Percentiles rank a stretch among this genome's conserved stretches.
phyloP scores from a whole-genome alignment of 495 filamentous ascomycete species.

The Tuber aestivum region DNA sequence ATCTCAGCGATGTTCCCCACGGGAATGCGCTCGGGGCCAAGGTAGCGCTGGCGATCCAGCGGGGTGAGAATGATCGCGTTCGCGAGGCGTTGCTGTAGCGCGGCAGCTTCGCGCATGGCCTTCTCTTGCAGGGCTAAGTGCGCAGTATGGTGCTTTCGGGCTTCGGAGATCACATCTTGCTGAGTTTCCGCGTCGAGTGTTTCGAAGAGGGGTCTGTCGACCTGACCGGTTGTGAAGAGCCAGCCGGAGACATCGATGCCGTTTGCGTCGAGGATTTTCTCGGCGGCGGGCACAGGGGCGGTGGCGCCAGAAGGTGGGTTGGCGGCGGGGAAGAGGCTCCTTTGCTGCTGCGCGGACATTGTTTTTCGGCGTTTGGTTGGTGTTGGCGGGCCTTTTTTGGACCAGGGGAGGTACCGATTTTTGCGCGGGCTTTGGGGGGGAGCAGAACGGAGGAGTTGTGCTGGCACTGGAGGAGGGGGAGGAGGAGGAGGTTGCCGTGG shows the following conservation, averaged over 20 bases:
- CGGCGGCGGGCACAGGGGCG: neutral
- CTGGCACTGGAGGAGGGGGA: conserved; percentile 9
- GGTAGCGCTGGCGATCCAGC: conserved; percentile 9
- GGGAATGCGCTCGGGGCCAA: neutral
- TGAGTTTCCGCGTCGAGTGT: conserved; percentile 14
- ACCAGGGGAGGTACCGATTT: conserved; percentile 2
- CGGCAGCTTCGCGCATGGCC: conserved; percentile 10
- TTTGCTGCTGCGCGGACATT: conserved; percentile 9
- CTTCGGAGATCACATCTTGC: conserved; percentile 17
- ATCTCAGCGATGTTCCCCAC: conserved; percentile 23
- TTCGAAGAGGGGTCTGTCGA: conserved; percentile 17
- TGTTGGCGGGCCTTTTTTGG: neutral
- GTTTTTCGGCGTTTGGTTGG: conserved; percentile 19
- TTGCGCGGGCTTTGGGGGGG: conserved; percentile 22
- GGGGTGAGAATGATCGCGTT: conserved; percentile 13
- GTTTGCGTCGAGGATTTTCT: conserved; percentile 20
- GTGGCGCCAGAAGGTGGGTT: neutral
- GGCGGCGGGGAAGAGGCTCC: conserved; percentile 2
- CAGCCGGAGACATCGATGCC: conserved; percentile 33
- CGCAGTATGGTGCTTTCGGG: conserved; percentile 12
- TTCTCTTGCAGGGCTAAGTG: conserved; percentile 7
- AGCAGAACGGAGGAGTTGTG: neutral
- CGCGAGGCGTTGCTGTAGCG: conserved; percentile 14
- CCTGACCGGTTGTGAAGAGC: conserved; percentile 27
- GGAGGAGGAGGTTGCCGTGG: no score